These are phyloP conservation scores for Orbilia ellipsospora DNA, from an alignment of 2,329 filamentous ascomycete genomes.

Conservation along the genomic window DNA sequence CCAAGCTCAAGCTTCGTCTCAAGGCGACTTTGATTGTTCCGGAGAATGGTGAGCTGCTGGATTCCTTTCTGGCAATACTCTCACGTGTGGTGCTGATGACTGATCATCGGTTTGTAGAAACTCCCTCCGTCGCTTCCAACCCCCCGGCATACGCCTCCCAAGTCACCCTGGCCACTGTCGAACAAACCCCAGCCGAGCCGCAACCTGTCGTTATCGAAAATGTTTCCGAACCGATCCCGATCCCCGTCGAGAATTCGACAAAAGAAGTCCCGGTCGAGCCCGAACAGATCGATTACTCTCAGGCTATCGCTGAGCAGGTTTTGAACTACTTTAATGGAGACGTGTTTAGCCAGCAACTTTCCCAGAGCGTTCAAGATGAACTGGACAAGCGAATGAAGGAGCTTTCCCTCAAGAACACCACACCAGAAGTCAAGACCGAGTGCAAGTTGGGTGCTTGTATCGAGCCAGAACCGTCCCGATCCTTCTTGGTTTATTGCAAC, in stretches of 20 bases:
- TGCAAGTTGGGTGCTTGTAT: slow-evolving; percentile 40
- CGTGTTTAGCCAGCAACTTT: slow-evolving; percentile 54
- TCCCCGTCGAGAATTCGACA: slow-evolving; percentile 10
- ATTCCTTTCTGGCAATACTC: slow-evolving; percentile 20
- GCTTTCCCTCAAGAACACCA: slow-evolving; percentile 62
- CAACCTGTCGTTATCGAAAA: not conserved
- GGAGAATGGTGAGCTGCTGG: slow-evolving; percentile 60
- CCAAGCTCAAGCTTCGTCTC: slow-evolving; percentile 95
- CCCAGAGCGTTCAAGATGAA: slow-evolving; percentile 58
- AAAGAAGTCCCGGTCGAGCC: slow-evolving; percentile 17
- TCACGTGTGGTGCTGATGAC: slow-evolving; percentile 24
- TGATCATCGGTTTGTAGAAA: slow-evolving; percentile 33
- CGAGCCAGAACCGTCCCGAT: slow-evolving; percentile 41
- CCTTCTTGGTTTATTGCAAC: slow-evolving; percentile 87
- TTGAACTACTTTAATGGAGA: slow-evolving; percentile 47
- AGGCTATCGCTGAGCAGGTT: slow-evolving; percentile 47
- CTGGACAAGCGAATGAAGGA: slow-evolving; percentile 56
- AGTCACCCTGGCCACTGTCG: slow-evolving; percentile 52
- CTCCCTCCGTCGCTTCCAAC: slow-evolving; percentile 33
- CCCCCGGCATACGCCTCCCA: slow-evolving; percentile 43
- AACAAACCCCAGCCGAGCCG: slow-evolving; percentile 5
- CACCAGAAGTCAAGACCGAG: slow-evolving; percentile 60
- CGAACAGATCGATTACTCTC: slow-evolving; percentile 50
- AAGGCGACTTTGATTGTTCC: slow-evolving; percentile 70
- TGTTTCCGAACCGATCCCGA: slow-evolving; percentile 15